A percentile compares a stretch with the other conserved stretches of the same genome.
Conservation (phyloP, 331 rosid genomes). For the Malus hybrid region DNA sequence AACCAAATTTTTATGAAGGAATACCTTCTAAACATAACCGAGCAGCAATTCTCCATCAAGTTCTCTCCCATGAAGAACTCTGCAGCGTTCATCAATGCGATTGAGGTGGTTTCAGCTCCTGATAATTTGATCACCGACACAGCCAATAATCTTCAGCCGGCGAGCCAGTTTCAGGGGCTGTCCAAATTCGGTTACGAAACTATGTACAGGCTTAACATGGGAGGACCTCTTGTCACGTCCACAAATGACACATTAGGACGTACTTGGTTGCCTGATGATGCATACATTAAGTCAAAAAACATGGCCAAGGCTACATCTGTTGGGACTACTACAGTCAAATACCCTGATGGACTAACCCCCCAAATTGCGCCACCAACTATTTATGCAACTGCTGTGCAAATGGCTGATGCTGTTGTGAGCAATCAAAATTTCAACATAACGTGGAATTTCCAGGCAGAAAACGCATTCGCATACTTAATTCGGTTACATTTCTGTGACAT, state of each 20-base stretch:
- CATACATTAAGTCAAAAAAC: slow-evolving; percentile 4
- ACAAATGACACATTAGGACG: slow-evolving; percentile 25
- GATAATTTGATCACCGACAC: slow-evolving; percentile 13
- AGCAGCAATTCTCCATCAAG: slow-evolving; percentile 20
- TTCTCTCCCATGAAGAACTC: slow-evolving; percentile 29
- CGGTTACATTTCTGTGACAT: slow-evolving; percentile 34
- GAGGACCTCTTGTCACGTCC: slow-evolving; percentile 25
- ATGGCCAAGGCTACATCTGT: not conserved
- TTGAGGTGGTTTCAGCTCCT: slow-evolving; percentile 39
- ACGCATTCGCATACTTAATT: slow-evolving; percentile 10
- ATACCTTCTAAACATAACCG: slow-evolving; percentile 20
- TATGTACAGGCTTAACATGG: slow-evolving; percentile 19
- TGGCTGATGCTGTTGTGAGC: slow-evolving; percentile 18
- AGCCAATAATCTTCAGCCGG: slow-evolving; percentile 14
- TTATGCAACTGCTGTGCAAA: slow-evolving; percentile 11
- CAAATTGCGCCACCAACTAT: slow-evolving; percentile 20
- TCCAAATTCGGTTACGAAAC: slow-evolving; percentile 13
- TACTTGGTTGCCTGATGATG: slow-evolving; percentile 16
- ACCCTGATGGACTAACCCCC: slow-evolving; percentile 9
- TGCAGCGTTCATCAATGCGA: slow-evolving; percentile 20
- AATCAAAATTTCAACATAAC: slow-evolving; percentile 26
- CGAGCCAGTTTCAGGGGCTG: slow-evolving; percentile 6
- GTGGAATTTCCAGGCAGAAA: slow-evolving; percentile 18
- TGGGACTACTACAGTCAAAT: not conserved
- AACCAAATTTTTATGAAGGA: slow-evolving; percentile 14